Base-by-base conservation (phyloP, 2,329 filamentous ascomycete species). In the Neurospora sp. region DNA sequence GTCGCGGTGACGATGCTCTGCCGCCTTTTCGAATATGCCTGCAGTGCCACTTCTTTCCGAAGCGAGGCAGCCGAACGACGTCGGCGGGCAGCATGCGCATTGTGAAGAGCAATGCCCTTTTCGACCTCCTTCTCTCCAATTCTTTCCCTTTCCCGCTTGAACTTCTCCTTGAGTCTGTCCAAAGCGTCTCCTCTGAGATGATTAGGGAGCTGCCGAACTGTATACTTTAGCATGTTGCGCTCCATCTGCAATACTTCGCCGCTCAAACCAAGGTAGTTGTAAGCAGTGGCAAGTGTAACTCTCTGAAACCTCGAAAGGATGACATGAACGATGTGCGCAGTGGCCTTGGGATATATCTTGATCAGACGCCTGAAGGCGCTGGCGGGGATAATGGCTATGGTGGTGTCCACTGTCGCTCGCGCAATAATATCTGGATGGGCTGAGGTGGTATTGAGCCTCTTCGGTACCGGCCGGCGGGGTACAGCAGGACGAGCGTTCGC, bases 371-470 rank as follows among this genome's bases (percentile, higher is more conserved):
- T 89, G 76, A 99, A 99, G 3, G 96, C 96, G 77, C 93, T 97
- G 0, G 96, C 96, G 1, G 96, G 96, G 70, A 99, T 99, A 73
- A 99, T 96, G 6, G 96, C 96, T 80, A 99, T 97, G 0, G 96
- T 99, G 0, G 96, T 99, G 78, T 99, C 96, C 33, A 96, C 91
- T 17, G 93, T 96, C 6, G 96, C 96, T 73, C 96, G 88, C n/a
- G 95, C 96, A 73, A 99, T 93, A 72, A 99, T 96, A 77, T 99
- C 96, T 11, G 96, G 96, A 80, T 99, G 96, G 0, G 92, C 93
- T 15, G 96, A 98, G 73, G 90, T 91, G 11, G 88, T 87, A 39
- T 82, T 80, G 17, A 77, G 77, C 69, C 84, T 82, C 72, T 83
- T 83, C 12, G 80, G 79, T 62, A 81, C 74, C 2, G 84, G 84